Conservation (phyloP, 2,329 filamentous ascomycete species). For the Didymosphaeria variabile region DNA sequence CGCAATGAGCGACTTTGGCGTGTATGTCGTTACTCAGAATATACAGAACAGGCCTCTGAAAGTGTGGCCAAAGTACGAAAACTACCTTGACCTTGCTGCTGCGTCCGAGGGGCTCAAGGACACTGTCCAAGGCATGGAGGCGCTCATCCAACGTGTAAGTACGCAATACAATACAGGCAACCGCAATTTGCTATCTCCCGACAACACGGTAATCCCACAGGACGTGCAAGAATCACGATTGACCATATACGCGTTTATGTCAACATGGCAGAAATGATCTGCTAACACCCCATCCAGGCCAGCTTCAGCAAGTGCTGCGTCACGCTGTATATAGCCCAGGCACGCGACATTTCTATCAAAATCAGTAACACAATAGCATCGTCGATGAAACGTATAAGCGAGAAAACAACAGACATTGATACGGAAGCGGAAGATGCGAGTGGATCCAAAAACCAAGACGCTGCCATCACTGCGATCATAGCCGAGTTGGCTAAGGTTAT, state of each 20-base stretch:
- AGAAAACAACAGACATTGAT: slow-evolving; percentile 22
- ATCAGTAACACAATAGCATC: slow-evolving; percentile 21
- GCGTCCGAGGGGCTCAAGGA: not conserved
- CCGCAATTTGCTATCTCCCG: not conserved
- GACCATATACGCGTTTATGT: no score
- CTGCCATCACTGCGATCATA: slow-evolving; percentile 18
- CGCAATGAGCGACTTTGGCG: slow-evolving; percentile 21
- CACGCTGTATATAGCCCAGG: not conserved
- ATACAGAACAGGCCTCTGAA: slow-evolving; percentile 22
- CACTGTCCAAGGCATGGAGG: slow-evolving; percentile 2
- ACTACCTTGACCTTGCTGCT: slow-evolving; percentile 14
- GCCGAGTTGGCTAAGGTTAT: slow-evolving; percentile 27
- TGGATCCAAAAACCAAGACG: slow-evolving; percentile 15
- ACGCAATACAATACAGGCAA: not conserved
- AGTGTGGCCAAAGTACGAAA: slow-evolving; percentile 24
- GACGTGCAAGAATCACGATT: no score
- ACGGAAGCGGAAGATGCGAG: slow-evolving; percentile 22
- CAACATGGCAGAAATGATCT: no score
- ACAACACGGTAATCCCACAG: not conserved
- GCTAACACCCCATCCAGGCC: not conserved
- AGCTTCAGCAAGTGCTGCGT: not conserved
- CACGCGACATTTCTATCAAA: slow-evolving; percentile 15
- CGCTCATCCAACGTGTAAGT: not conserved
- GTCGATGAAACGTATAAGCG: slow-evolving; percentile 23
- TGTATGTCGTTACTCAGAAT: slow-evolving; percentile 21